These are phyloP conservation scores for Lactarius vividus DNA, from an alignment of 768 basidiomycete genomes.

Conservation along the genomic window DNA sequence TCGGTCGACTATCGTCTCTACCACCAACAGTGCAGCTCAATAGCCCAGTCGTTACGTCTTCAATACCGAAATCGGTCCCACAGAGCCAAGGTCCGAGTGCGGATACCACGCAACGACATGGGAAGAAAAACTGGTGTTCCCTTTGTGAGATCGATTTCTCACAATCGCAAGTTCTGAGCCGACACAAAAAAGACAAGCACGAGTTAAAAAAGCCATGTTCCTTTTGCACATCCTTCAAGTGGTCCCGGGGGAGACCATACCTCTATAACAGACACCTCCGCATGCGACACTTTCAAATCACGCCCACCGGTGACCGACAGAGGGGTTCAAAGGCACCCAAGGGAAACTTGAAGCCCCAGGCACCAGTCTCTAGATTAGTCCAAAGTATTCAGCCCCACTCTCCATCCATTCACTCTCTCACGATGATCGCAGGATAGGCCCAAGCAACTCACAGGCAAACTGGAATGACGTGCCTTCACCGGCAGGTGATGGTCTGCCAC, in stretches of 20 bases:
- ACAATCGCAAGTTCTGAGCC: background rate
- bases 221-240: background rate
- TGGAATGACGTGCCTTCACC: background rate
- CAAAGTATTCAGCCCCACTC: background rate
- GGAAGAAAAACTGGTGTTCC: background rate
- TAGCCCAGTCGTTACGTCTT: background rate
- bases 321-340: background rate
- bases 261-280: background rate
- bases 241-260: background rate
- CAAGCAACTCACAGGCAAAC: background rate
- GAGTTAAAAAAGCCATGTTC: background rate
- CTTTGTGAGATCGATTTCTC: background rate
- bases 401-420: background rate
- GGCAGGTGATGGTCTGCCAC: background rate
- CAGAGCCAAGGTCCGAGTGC: background rate
- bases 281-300: background rate
- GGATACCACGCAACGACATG: background rate
- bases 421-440: background rate
- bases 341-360: background rate
- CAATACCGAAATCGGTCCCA: background rate
- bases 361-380: background rate
- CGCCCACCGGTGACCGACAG: background rate
- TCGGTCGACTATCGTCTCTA: background rate
- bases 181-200: background rate
- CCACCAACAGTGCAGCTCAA: background rate